A percentile compares a stretch with the other conserved stretches of the same genome.
Conservation (phyloP, 169 alveolate genomes). For the Theileria equi region DNA sequence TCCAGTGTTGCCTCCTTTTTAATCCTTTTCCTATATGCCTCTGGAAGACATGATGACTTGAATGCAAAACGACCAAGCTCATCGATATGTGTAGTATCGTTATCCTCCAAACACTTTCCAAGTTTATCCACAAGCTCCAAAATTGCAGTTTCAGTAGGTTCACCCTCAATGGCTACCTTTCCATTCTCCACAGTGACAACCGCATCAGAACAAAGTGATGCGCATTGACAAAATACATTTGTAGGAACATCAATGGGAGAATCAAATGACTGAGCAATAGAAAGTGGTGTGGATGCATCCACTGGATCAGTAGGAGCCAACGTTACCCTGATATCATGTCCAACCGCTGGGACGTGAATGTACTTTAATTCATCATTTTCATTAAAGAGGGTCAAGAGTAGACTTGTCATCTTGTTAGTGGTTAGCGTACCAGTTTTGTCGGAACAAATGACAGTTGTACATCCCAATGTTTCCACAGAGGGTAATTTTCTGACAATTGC, state of each 20-base stretch:
- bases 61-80: background rate
- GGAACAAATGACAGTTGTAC: conserved; percentile 97
- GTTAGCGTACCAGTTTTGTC: conserved; percentile 99
- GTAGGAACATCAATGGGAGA: conserved; percentile 16
- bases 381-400: conserved; percentile 7
- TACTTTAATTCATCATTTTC: conserved; percentile 4
- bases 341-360: conserved; percentile 13
- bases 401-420: conserved; percentile 93
- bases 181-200: conserved; percentile 13
- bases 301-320: background rate
- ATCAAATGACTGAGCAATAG: conserved; percentile 2
- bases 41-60: background rate
- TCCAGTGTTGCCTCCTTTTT: conserved; percentile 88
- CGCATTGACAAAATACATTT: conserved; percentile 35
- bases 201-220: conserved; percentile 47
- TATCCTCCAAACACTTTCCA: background rate
- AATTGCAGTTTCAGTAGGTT: conserved; percentile 60
- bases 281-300: no score
- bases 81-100: conserved; percentile 12
- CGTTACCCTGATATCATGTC: background rate
- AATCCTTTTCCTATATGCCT: conserved; percentile 36
- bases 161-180: conserved; percentile 33
- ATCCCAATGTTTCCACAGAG: conserved; percentile 97
- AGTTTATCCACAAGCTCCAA: conserved; percentile 44
- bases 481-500: conserved; percentile 95